Percentiles rank a stretch among this genome's conserved stretches.
Conservation (phyloP, 1,284 basidiomycete genomes). For the Irpex sp. region DNA sequence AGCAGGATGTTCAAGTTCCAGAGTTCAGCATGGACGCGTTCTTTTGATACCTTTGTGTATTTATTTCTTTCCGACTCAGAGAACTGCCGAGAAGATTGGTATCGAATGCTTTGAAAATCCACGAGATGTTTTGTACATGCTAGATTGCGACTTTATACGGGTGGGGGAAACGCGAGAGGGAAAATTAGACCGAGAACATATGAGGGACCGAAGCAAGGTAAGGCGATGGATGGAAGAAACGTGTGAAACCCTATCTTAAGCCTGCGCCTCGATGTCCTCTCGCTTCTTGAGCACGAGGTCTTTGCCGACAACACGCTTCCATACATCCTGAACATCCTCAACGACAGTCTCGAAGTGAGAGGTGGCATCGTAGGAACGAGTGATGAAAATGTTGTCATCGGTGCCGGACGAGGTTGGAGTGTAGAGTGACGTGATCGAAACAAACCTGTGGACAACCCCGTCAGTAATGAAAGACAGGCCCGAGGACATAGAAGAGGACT, state of each 20-base stretch:
- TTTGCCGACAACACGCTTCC: constrained; percentile 78
- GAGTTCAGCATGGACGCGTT: constrained; percentile 86
- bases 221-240: constrained; percentile 12
- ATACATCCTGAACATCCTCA: constrained; percentile 92
- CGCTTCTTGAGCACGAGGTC: constrained; percentile 83
- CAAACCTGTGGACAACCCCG: constrained; percentile 58
- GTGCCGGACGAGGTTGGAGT: constrained; percentile 82
- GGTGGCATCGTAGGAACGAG: constrained; percentile 97
- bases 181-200: constrained; percentile 9
- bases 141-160: constrained; percentile 3
- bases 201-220: constrained; percentile 13
- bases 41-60: constrained; percentile 25
- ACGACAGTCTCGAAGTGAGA: constrained; percentile 99
- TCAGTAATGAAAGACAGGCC: neutral
- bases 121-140: constrained; percentile 8
- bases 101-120: neutral
- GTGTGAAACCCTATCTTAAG: constrained; percentile 31
- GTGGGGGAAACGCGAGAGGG: neutral
- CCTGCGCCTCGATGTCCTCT: constrained; percentile 53
- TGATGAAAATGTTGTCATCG: constrained; percentile 92
- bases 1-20: constrained; percentile 78
- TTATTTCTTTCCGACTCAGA: neutral
- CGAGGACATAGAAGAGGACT: constrained; percentile 24
- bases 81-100: neutral
- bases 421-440: constrained; percentile 87